Percentiles rank a stretch among this genome's conserved stretches.
Evolutionary conservation across 2,329 filamentous ascomycete species (phyloP).

Genomic region (Cercospora sp.): DNA sequence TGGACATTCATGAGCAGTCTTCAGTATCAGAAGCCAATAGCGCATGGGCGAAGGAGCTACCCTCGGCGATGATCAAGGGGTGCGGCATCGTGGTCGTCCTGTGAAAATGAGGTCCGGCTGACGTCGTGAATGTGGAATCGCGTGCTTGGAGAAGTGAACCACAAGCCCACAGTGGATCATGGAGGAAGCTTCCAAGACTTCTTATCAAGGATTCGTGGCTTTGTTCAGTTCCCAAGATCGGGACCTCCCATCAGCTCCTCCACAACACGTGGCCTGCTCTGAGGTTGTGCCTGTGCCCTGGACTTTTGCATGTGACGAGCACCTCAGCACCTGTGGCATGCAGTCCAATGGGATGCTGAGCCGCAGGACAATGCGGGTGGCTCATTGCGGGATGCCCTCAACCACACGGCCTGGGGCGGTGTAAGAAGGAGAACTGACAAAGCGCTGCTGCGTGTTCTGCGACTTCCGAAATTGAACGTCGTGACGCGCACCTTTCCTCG

Average conservation of each 20-base stretch:
- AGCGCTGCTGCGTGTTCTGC: background rate
- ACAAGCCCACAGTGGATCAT: background rate
- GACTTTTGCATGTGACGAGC: constrained; percentile 3
- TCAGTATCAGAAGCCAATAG: background rate
- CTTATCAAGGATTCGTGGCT: constrained; percentile 2
- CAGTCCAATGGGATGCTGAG: background rate
- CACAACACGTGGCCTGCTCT: constrained; percentile 9
- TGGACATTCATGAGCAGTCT: background rate
- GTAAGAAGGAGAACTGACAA: background rate
- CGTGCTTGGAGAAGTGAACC: background rate
- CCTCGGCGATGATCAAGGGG: background rate
- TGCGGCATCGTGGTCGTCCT: background rate
- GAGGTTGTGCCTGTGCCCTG: background rate
- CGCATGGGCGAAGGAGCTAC: background rate
- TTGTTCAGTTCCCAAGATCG: background rate
- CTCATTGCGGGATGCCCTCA: background rate
- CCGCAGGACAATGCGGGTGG: background rate
- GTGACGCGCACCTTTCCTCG: background rate
- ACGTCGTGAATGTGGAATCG: background rate
- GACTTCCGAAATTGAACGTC: background rate
- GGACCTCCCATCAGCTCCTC: constrained; percentile 3
- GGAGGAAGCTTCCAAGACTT: background rate
- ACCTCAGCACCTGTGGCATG: background rate
- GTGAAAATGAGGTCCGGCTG: background rate
- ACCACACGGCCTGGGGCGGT: background rate